Evolutionary conservation across 257 asterid genomes (phyloP), one percentile per base, ranked within the genome.

Genomic region (Cruciata laevipes): DNA sequence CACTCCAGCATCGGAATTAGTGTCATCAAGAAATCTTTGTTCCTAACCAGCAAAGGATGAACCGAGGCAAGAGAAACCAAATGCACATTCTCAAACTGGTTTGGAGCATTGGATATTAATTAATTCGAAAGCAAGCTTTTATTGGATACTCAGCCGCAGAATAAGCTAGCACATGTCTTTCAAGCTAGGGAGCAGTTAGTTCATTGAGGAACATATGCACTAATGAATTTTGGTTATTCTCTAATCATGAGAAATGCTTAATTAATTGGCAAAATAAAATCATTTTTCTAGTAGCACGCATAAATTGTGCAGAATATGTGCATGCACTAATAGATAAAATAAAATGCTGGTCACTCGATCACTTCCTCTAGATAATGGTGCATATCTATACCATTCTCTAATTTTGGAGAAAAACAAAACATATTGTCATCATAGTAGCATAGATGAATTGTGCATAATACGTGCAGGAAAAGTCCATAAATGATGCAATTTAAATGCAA

Each of bases 121-220:
- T 70, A 57, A 12, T n/a, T n/a, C n/a, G n/a, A 84, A 73, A 21
- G 84, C 75, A 23, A 72, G 33, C 55, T 31, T 71, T 67, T 91
- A 96, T 67, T 82, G n/a, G 47, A 67, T 76, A 4, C 92, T 83
- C 14, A 95, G 95, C 33, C 73, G 72, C 32, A 89, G 68, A 68
- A 79, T 42, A 24, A 89, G n/a, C 55, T 67, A 84, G 56, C 37
- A 77, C 37, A 77, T 78, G 62, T 84, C 89, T 75, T 71, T 84
- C 44, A 84, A 17, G 25, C 95, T 96, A 0, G 87, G 91, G 9
- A 91, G 92, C n/a, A n/a, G n/a, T n/a, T n/a, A n/a, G n/a, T n/a
- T n/a, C n/a, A n/a, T n/a, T n/a, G n/a, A n/a, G n/a, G n/a, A n/a
- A n/a, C n/a, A 84, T 72, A 61, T 91, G 95, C 38, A 87, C 90